Percentiles rank a stretch among this genome's conserved stretches.
phyloP scores from a whole-genome alignment of 345 rosid genomes.

The Eucalyptus viminalis region DNA sequence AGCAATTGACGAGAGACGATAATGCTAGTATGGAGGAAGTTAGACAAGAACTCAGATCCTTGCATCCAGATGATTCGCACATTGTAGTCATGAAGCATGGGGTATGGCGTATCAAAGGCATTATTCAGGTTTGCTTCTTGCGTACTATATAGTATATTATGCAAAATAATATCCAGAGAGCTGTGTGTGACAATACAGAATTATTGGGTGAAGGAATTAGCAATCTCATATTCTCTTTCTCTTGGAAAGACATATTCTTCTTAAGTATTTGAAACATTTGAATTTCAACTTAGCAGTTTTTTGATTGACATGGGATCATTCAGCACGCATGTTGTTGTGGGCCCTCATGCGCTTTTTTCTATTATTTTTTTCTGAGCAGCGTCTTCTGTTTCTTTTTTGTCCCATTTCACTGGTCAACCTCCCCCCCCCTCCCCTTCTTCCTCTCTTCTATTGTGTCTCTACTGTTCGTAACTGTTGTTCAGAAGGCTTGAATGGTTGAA shows the following conservation, averaged over 20 bases:
- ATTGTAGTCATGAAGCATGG: conserved; percentile 81
- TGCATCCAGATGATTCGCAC: conserved; percentile 82
- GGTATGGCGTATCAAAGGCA: conserved; percentile 98
- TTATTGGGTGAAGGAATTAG: not conserved
- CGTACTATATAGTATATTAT: not conserved
- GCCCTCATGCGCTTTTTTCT: not conserved
- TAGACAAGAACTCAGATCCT: conserved; percentile 72
- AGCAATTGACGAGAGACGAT: conserved; percentile 77
- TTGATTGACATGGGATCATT: not conserved
- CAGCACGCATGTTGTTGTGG: not conserved
- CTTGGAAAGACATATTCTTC: not conserved
- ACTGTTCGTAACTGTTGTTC: not conserved
- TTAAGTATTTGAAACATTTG: not conserved
- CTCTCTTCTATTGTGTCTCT: not conserved
- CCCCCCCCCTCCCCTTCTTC: not conserved
- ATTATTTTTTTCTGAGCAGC: not conserved
- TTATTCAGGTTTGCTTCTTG: conserved; percentile 67
- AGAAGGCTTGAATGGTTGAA: not conserved
- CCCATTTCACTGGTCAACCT: not conserved
- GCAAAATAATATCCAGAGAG: not conserved
- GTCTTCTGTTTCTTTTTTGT: not conserved
- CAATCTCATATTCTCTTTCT: not conserved
- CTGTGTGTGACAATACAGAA: not conserved
- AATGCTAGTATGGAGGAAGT: conserved; percentile 87
- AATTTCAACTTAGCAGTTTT: not conserved